phyloP scores from a whole-genome alignment of 1,139 yeast species.

The Saccharomyces uvarum region DNA sequence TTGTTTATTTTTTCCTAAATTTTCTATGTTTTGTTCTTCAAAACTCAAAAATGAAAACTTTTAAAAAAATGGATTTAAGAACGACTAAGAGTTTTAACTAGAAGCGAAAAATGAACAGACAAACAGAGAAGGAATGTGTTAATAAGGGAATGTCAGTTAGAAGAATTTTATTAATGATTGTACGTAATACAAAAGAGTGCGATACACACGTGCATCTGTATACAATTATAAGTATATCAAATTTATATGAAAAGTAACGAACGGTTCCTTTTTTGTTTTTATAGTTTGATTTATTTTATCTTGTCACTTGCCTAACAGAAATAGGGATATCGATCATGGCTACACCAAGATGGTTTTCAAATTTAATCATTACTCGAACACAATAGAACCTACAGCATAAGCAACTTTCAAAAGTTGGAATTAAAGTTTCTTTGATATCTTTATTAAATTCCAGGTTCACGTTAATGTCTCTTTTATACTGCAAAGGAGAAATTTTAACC shows the following conservation, averaged over 20 bases:
- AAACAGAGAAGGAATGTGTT: not conserved
- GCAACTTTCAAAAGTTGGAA: slow-evolving; percentile 50
- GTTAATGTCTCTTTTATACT: slow-evolving; percentile 14
- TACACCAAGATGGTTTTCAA: slow-evolving; percentile 21
- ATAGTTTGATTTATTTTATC: not conserved
- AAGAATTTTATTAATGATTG: not conserved
- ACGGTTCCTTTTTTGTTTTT: not conserved
- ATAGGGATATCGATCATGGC: slow-evolving; percentile 29
- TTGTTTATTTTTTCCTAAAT: not conserved
- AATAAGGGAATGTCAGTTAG: not conserved
- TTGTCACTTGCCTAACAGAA: slow-evolving; percentile 9
- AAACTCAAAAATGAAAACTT: not conserved
- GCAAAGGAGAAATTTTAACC: slow-evolving; percentile 11
- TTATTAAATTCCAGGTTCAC: slow-evolving; percentile 22
- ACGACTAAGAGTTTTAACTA: not conserved
- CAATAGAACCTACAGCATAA: slow-evolving; percentile 44
- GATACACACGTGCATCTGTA: not conserved
- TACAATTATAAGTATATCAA: not conserved
- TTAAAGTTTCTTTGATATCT: slow-evolving; percentile 34
- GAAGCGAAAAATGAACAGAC: not conserved
- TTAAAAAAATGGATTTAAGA: not conserved
- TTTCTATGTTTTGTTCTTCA: not conserved
- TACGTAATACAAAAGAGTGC: not conserved
- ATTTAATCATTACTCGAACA: slow-evolving; percentile 25
- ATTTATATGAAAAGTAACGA: not conserved